These are phyloP conservation scores for Phytophthora chlamydospora DNA, from an alignment of 352 stramenopile genomes.

Conservation along the genomic window DNA sequence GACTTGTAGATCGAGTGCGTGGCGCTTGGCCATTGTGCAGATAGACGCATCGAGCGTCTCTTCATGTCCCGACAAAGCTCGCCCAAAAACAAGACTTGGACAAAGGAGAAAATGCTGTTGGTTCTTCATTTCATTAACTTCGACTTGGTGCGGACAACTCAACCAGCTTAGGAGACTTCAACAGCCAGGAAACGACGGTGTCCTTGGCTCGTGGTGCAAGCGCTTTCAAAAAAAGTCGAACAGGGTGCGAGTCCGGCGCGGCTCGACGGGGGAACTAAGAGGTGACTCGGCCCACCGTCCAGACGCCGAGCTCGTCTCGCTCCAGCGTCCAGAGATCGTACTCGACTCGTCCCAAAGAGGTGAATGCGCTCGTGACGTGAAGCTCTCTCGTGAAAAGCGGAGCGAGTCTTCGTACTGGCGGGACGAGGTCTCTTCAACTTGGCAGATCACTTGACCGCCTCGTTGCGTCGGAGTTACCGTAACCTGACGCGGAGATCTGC, in stretches of 20 bases:
- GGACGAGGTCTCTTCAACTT: conserved; percentile 25
- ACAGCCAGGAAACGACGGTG: no score
- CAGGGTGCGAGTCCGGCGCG: background rate
- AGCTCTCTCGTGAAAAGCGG: conserved; percentile 6
- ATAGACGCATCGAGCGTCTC: conserved; percentile 9
- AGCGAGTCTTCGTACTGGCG: background rate
- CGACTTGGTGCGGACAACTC: background rate
- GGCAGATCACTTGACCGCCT: conserved; percentile 18
- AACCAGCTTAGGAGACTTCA: no score
- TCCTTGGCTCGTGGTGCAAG: conserved; percentile 2
- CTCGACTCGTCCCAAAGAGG: background rate
- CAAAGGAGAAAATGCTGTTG: background rate
- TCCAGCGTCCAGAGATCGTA: background rate
- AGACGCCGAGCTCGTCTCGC: background rate
- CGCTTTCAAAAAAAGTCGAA: conserved; percentile 15
- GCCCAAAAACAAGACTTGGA: background rate
- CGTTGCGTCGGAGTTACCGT: conserved; percentile 21
- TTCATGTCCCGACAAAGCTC: conserved; percentile 17
- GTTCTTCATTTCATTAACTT: background rate
- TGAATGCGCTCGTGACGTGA: background rate
- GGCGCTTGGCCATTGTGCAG: conserved; percentile 34
- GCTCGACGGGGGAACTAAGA: conserved; percentile 8
- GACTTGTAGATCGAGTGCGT: conserved; percentile 34
- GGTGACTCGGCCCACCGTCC: conserved; percentile 7
- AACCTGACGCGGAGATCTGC: conserved; percentile 18